phyloP scores from a whole-genome alignment of 441 rosid genomes.

The Bocquillonia castaneifolia region DNA sequence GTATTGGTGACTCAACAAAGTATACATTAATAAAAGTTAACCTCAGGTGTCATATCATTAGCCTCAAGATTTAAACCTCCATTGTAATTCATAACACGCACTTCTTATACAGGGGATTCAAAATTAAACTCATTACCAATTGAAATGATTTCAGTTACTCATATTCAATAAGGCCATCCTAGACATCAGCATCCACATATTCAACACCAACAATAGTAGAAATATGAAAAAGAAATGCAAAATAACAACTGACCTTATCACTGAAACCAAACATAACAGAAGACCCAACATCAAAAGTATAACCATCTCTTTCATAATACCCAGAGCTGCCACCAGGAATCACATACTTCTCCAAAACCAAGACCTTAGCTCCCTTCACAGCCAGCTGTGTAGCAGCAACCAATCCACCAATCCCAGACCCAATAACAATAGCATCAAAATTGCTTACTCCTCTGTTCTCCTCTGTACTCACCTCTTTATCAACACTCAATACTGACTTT shows the following conservation, averaged over 20 bases:
- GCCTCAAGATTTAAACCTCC: neutral
- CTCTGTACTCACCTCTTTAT: constrained; percentile 29
- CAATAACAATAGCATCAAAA: constrained; percentile 80
- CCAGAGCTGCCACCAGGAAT: constrained; percentile 99
- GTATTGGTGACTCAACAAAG: neutral
- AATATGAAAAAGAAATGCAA: neutral
- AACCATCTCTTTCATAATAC: constrained; percentile 75
- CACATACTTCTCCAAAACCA: constrained; percentile 87
- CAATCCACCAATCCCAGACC: constrained; percentile 89
- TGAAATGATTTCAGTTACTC: no score
- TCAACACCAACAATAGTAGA: neutral
- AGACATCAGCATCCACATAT: neutral
- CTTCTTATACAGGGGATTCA: no score
- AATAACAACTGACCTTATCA: constrained; percentile 59
- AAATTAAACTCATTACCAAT: no score
- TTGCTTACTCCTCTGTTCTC: constrained; percentile 25
- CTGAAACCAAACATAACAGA: constrained; percentile 99
- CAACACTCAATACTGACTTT: constrained; percentile 41
- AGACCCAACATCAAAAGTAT: constrained; percentile 91
- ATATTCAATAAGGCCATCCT: neutral
- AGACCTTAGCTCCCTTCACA: constrained; percentile 80
- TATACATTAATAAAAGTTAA: neutral
- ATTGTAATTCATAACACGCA: no score
- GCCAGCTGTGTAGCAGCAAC: constrained; percentile 89
- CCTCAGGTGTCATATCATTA: neutral